Conservation (phyloP, 495 filamentous ascomycete genomes). For the Thermochaetoides thermophila region DNA sequence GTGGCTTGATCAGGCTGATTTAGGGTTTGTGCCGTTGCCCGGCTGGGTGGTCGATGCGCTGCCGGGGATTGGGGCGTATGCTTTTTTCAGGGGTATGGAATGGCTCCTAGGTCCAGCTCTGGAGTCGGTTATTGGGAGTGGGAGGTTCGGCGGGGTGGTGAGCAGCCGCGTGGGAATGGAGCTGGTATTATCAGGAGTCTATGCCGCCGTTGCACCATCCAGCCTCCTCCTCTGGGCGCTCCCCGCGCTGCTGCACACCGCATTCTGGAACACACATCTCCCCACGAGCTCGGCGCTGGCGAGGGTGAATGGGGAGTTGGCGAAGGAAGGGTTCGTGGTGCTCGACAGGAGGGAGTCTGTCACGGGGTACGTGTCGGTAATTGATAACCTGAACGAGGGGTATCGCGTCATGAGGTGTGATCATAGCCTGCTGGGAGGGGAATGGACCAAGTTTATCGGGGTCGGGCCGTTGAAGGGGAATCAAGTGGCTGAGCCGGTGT, state of each 20-base stretch:
- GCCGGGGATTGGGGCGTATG: slow-evolving; percentile 46
- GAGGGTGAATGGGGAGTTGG: slow-evolving; percentile 49
- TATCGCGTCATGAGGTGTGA: slow-evolving; percentile 85
- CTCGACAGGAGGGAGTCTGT: slow-evolving; percentile 67
- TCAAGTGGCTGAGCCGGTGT: slow-evolving; percentile 67
- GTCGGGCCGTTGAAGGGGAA: slow-evolving; percentile 22
- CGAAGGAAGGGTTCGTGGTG: slow-evolving; percentile 40
- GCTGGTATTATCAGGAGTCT: slow-evolving; percentile 45
- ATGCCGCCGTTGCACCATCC: slow-evolving; percentile 51
- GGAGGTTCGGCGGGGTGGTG: slow-evolving; percentile 39
- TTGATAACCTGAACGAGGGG: slow-evolving; percentile 53
- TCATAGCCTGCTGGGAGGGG: slow-evolving; percentile 86
- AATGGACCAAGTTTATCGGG: slow-evolving; percentile 51
- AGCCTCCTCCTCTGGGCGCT: slow-evolving; percentile 46
- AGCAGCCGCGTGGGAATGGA: slow-evolving; percentile 61
- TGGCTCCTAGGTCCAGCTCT: slow-evolving; percentile 34
- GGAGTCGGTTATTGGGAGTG: slow-evolving; percentile 42
- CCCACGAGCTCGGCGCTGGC: slow-evolving; percentile 34
- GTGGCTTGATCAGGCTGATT: slow-evolving; percentile 42
- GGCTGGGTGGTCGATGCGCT: slow-evolving; percentile 39
- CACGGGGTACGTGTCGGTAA: slow-evolving; percentile 84
- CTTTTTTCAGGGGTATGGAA: slow-evolving; percentile 47
- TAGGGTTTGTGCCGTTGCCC: slow-evolving; percentile 42
- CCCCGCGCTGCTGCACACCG: slow-evolving; percentile 56
- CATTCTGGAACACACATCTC: slow-evolving; percentile 58